phyloP scores from a whole-genome alignment of 2,329 filamentous ascomycete species.

The Colletotrichum abscissum region DNA sequence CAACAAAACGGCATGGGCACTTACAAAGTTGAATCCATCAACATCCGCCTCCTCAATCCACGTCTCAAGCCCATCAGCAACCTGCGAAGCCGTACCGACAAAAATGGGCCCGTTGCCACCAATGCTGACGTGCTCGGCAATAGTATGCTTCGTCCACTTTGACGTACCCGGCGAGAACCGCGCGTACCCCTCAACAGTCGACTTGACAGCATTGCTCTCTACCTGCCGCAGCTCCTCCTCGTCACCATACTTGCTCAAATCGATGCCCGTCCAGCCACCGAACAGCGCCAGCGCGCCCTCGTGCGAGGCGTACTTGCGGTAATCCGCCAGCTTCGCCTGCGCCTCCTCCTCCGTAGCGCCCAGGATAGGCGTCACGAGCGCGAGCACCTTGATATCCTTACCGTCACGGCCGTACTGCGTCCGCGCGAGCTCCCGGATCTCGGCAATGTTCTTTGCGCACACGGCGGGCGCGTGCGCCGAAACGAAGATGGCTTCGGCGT shows the following conservation, averaged over 20 bases:
- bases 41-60: conserved; percentile 78
- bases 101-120: conserved; percentile 74
- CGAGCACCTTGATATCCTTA: conserved; percentile 73
- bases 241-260: conserved; percentile 68
- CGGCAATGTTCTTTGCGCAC: conserved; percentile 70
- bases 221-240: conserved; percentile 73
- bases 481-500: conserved; percentile 79
- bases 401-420: conserved; percentile 67
- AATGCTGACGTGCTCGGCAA: conserved; percentile 75
- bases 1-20: background rate
- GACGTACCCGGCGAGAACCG: conserved; percentile 67
- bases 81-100: conserved; percentile 72
- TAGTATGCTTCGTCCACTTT: conserved; percentile 79
- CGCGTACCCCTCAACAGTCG: conserved; percentile 66
- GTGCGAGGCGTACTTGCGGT: conserved; percentile 67
- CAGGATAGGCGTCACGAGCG: conserved; percentile 73
- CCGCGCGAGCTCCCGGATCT: conserved; percentile 68
- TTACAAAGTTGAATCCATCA: conserved; percentile 80
- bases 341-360: conserved; percentile 76
- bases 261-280: conserved; percentile 77
- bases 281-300: conserved; percentile 78
- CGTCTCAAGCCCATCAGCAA: conserved; percentile 74
- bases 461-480: conserved; percentile 72
- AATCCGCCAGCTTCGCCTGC: conserved; percentile 70
- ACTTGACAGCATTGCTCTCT: conserved; percentile 71